Evolutionary conservation across 2,329 filamentous ascomycete species (phyloP).

Genomic region (Alternaria longipes): DNA sequence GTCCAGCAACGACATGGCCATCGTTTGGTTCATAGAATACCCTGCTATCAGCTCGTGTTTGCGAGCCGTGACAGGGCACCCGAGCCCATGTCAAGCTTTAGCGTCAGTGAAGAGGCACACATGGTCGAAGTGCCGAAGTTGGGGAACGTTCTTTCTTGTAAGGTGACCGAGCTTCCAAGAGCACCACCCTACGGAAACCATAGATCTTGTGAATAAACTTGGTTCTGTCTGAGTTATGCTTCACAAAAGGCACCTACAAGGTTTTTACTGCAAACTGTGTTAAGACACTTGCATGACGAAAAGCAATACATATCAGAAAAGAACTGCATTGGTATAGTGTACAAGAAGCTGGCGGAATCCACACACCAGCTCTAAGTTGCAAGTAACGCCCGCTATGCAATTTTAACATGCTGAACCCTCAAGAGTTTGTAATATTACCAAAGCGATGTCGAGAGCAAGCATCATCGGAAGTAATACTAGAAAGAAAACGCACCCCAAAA

Average conservation of each 20-base stretch:
- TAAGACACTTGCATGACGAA: neutral
- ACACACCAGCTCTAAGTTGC: neutral
- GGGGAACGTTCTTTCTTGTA: neutral
- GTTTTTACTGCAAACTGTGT: neutral
- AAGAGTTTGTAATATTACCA: constrained; percentile 3
- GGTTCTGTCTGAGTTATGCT: neutral
- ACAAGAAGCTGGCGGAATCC: constrained; percentile 2
- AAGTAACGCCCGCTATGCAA: constrained; percentile 23
- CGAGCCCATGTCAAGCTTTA: too few species aligned
- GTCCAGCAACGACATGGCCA: neutral
- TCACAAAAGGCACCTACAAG: neutral
- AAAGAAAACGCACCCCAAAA: constrained; percentile 2
- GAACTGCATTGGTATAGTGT: constrained; percentile 3
- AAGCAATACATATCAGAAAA: neutral
- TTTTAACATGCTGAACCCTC: constrained; percentile 7
- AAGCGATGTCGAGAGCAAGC: neutral
- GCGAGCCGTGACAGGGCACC: too few species aligned
- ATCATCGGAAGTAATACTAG: neutral
- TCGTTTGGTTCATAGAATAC: too few species aligned
- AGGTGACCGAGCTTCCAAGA: neutral
- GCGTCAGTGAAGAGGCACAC: neutral
- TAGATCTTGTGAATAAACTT: neutral
- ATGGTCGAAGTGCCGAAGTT: neutral
- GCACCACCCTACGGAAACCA: neutral
- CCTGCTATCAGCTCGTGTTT: too few species aligned